Evolutionary conservation across 2,329 filamentous ascomycete genomes (phyloP).

Genomic region (Venturia effusa): DNA sequence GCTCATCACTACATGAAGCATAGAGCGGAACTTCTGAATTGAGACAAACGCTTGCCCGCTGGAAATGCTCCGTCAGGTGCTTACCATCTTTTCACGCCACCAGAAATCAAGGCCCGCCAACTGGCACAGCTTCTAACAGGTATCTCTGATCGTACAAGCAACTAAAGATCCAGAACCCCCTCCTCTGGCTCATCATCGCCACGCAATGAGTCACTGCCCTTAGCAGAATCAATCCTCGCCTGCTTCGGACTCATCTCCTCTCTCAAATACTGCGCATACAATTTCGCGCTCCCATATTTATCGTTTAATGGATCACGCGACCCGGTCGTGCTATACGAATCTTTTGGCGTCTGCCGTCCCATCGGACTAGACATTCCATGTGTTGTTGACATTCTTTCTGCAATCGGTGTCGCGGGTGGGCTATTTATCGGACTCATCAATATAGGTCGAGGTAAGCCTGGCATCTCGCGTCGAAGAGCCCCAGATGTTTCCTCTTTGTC

Average conservation of each 20-base stretch:
- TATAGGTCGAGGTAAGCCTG: neutral
- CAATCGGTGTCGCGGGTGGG: neutral
- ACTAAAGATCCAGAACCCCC: neutral
- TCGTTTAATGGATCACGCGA: conserved; percentile 1
- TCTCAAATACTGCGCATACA: conserved; percentile 27
- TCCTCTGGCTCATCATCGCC: neutral
- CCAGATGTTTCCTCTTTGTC: conserved; percentile 27
- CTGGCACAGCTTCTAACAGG: neutral
- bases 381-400: neutral
- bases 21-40: too few relatives aligned
- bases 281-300: conserved; percentile 19
- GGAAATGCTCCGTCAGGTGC: neutral
- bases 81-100: neutral
- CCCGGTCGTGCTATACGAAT: neutral
- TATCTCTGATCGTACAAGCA: neutral
- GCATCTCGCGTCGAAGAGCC: conserved; percentile 11
- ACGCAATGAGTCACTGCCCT: neutral
- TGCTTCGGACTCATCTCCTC: neutral
- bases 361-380: neutral
- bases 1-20: too few relatives aligned
- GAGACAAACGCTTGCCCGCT: neutral
- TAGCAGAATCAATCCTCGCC: neutral
- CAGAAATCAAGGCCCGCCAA: neutral
- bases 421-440: neutral
- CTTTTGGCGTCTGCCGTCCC: conserved; percentile 4